A percentile compares a stretch with the other conserved stretches of the same genome.
Evolutionary conservation across 768 basidiomycete genomes (phyloP).

Genomic region (Amanita fuliginea): DNA sequence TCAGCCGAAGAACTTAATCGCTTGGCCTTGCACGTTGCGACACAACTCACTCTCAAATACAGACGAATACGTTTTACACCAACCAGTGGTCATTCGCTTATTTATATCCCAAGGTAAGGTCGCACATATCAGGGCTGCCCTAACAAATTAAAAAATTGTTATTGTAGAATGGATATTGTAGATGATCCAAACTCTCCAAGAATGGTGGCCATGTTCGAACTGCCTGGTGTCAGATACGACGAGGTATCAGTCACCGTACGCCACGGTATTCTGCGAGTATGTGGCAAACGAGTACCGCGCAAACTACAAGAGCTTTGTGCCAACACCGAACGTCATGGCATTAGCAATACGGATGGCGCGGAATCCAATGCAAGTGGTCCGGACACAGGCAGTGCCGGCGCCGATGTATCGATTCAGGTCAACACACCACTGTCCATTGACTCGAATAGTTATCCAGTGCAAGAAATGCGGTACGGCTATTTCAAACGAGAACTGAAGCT

Average conservation of each 20-base stretch:
- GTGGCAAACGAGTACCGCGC: conserved; percentile 19
- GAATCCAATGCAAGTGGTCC: neutral
- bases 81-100: conserved; percentile 13
- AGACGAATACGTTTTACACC: conserved; percentile 15
- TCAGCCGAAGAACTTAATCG: neutral
- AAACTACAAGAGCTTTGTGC: neutral
- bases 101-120: neutral
- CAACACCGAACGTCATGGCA: neutral
- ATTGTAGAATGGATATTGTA: conserved; percentile 28
- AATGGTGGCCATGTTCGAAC: conserved; percentile 28
- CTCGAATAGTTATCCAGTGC: conserved; percentile 10
- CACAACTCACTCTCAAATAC: conserved; percentile 14
- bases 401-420: too few species aligned
- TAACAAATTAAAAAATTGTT: conserved; percentile 5
- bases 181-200: conserved; percentile 24
- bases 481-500: conserved; percentile 28
- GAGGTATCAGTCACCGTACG: conserved; percentile 24
- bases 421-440: neutral
- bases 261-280: conserved; percentile 22
- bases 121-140: neutral
- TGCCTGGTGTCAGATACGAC: conserved; percentile 30
- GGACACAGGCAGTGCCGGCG: neutral
- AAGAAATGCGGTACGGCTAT: conserved; percentile 33
- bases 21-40: neutral
- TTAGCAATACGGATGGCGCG: neutral